Base-by-base conservation (phyloP, 805 yeast genomes). In the Wickerhamomyces sydowiorum region DNA sequence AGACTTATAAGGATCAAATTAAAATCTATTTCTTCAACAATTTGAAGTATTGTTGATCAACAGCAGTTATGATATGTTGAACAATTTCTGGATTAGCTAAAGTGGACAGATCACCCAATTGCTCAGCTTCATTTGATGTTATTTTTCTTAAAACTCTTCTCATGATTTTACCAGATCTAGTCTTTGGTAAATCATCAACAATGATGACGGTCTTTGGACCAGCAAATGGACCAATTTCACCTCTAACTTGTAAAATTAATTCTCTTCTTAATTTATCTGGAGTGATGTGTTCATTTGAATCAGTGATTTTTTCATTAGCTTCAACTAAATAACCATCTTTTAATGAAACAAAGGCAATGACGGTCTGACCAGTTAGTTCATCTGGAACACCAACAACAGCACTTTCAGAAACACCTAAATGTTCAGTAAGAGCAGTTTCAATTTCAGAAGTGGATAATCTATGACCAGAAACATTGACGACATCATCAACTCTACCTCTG, bases 101-200 rank as follows among this genome's bases (percentile, higher is more conserved):
- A 27, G 99, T 93, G 40, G 95, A 81, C 60, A 84, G 73, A 62
- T 91, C 99, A 49, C 99, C 99, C 53, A 93, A 75, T 61, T 83
- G 86, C 52, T 86, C 95, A 52, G 83, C 95, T 72, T 91, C 97
- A 52, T 91, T 90, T 40, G 93, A 81, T 42, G 89, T 82, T 47
- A 91, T 78, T 71, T 93, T 93, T 70, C 99, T 83, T 67, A 93
- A 76, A 49, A 93, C 85, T 73, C 99, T 86, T 75, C 99, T 86
- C 96, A 93, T 91, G 61, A 93, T 91, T 76, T 93, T 93, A 55
- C 99, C 99, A 10, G 96, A 88, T 71, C 99, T 81, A 20, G 99
- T 93, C 78, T 91, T 93, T 68, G 99, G 99, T 65, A 93, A 78
- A 61, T 93, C 98, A 46, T 80, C 82, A 42, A 91, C 95, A 45